Base-by-base conservation (phyloP, 1,284 basidiomycete species). In the Sparassis latifolia region DNA sequence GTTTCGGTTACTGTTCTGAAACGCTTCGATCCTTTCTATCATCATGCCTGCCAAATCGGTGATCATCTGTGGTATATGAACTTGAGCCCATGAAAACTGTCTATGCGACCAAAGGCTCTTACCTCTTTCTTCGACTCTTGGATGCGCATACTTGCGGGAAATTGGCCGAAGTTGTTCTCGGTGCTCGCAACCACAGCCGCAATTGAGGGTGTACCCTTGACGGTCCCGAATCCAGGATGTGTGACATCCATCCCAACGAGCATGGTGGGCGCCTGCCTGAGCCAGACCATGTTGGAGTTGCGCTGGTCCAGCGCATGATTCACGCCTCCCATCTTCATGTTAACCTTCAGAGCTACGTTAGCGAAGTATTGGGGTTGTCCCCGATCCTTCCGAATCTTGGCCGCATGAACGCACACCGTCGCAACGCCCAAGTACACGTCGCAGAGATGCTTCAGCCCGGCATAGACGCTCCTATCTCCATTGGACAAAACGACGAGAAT, bases 201-300 rank as follows among this genome's bases (percentile, higher is more conserved):
- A 54, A 92, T 79, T 0, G 86, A 89, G 1, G 89, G 89, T 2
- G 76, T 87, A 7, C 80, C 83, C 54, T 70, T 74, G 55, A 77
- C 75, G 54, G 82, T 84, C 0, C 81, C 80, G 3, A 76, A 77
- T 12, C 85, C 83, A 28, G 87, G 86, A 66, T 91, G 89, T 0
- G 88, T 89, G 10, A 92, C 89, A 60, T 92, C 89, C 67, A 89
- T 88, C 4, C 89, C 89, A 32, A 91, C 78, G 33, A 91, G 64
- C 83, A 92, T 91, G 0, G 87, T 90, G 4, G 80, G 70, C 53
- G 63, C 66, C 51, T 71, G 58, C 53, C 68, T 73, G 38, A 90
- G 67, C 81, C 80, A 85, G 1, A 49, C 48, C 67, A 83, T 78
- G 53, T 61, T 61, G 44, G 49, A 57, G 53, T 61, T 61, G 44